phyloP scores from a whole-genome alignment of 2,329 filamentous ascomycete genomes.

The Sphaerulina populicola region DNA sequence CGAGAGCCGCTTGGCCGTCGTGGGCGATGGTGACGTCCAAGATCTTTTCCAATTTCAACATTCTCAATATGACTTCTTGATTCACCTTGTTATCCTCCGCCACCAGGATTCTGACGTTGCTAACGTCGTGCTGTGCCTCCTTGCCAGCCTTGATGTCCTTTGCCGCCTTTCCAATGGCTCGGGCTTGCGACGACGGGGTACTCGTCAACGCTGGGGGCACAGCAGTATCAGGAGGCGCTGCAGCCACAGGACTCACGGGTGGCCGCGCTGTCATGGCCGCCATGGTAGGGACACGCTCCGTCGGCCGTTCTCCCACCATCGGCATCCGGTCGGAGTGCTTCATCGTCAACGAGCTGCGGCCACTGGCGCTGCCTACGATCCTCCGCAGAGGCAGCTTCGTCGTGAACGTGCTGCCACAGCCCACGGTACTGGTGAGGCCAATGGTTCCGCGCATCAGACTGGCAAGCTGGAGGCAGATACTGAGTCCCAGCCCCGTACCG shows the following conservation, averaged over 20 bases:
- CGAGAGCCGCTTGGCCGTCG: conserved; percentile 63
- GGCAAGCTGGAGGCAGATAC: conserved; percentile 81
- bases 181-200: conserved; percentile 32
- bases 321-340: not conserved
- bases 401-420: conserved; percentile 70
- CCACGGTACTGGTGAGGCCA: conserved; percentile 59
- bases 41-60: conserved; percentile 66
- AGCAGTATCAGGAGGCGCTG: not conserved
- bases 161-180: conserved; percentile 27
- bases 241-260: not conserved
- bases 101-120: conserved; percentile 71
- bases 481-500: conserved; percentile 78
- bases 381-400: conserved; percentile 75
- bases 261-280: conserved; percentile 4
- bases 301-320: not conserved
- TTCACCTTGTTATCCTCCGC: conserved; percentile 68
- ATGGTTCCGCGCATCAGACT: conserved; percentile 75
- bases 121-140: conserved; percentile 46
- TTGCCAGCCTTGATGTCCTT: conserved; percentile 49
- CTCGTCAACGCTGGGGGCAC: not conserved
- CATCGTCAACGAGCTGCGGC: not conserved
- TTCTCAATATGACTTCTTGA: conserved; percentile 52
- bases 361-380: conserved; percentile 3
- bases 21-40: conserved; percentile 75
- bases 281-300: not conserved